These are phyloP conservation scores for Amphirosellinia nigrospora DNA, from an alignment of 495 filamentous ascomycete genomes.

Conservation along the genomic window DNA sequence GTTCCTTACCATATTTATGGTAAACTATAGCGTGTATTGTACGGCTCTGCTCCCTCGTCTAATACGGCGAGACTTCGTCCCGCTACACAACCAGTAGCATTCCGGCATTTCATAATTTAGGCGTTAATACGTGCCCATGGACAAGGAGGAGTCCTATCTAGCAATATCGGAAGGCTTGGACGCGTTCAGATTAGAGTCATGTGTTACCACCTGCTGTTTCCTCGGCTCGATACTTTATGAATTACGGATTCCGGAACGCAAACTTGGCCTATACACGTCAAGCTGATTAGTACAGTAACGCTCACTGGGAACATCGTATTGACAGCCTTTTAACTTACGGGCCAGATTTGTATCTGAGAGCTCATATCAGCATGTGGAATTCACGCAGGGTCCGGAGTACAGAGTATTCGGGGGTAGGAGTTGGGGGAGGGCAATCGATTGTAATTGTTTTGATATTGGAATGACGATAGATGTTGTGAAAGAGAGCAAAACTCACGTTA, in stretches of 20 bases:
- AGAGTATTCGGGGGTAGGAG: neutral
- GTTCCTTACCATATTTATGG: neutral
- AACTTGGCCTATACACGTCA: slow-evolving; percentile 39
- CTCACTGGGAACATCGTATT: neutral
- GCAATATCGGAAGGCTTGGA: neutral
- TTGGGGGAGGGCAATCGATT: no score
- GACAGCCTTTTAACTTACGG: slow-evolving; percentile 30
- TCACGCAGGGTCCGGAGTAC: neutral
- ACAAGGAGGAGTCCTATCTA: neutral
- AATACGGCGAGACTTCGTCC: slow-evolving; percentile 1
- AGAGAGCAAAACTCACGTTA: slow-evolving; percentile 56
- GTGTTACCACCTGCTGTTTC: neutral
- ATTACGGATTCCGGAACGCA: slow-evolving; percentile 47
- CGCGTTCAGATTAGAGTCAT: neutral
- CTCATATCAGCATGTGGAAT: slow-evolving; percentile 28
- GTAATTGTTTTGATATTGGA: neutral
- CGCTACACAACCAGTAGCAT: neutral
- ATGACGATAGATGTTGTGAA: slow-evolving; percentile 12
- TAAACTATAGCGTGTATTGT: neutral
- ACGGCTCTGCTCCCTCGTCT: neutral
- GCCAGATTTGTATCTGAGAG: slow-evolving; percentile 47
- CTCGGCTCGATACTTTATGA: neutral
- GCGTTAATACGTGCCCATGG: neutral
- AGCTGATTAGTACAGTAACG: slow-evolving; percentile 23
- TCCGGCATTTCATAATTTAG: neutral